A percentile compares a stretch with the other conserved stretches of the same genome.
phyloP scores from a whole-genome alignment of 768 basidiomycete species.

The Kwoniella dejecticola region DNA sequence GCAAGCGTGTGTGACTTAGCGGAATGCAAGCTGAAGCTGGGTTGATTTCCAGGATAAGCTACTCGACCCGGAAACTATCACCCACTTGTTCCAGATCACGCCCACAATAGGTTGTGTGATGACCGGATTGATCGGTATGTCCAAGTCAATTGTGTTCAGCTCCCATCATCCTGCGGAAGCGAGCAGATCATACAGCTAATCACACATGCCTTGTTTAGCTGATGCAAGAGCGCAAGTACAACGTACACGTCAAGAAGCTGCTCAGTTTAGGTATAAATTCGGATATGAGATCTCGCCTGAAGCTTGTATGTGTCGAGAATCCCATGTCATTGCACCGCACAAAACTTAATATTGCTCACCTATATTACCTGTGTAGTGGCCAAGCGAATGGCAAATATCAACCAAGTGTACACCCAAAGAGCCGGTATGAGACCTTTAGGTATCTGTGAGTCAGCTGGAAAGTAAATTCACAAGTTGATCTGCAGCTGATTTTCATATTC shows the following conservation, averaged over 20 bases:
- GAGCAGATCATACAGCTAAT: conserved; percentile 8
- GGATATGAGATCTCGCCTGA: conserved; percentile 99
- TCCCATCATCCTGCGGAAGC: too few relatives aligned
- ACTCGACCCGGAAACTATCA: conserved; percentile 87
- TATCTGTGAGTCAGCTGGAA: conserved; percentile 70
- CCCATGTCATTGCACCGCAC: too few relatives aligned
- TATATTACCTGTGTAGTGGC: conserved; percentile 61
- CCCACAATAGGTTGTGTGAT: conserved; percentile 96
- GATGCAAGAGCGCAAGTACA: conserved; percentile 87
- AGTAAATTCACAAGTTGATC: too few relatives aligned
- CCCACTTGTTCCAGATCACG: conserved; percentile 93
- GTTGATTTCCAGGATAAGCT: conserved; percentile 77
- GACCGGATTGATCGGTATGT: conserved; percentile 90
- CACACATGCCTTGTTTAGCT: conserved; percentile 60
- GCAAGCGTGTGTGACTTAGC: too few relatives aligned
- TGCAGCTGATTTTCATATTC: too few relatives aligned
- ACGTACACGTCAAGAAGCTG: conserved; percentile 84
- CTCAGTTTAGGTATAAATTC: conserved; percentile 90
- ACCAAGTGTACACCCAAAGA: conserved; percentile 97
- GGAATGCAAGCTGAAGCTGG: background rate
- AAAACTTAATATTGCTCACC: too few relatives aligned
- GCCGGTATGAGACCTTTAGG: conserved; percentile 96
- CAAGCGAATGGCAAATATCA: conserved; percentile 91
- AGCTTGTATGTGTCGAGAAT: conserved; percentile 62
- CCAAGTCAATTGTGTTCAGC: background rate